Evolutionary conservation across 208 protist genomes (phyloP), one percentile per base, ranked within the genome.

Genomic region (Acanthamoeba triangularis): DNA sequence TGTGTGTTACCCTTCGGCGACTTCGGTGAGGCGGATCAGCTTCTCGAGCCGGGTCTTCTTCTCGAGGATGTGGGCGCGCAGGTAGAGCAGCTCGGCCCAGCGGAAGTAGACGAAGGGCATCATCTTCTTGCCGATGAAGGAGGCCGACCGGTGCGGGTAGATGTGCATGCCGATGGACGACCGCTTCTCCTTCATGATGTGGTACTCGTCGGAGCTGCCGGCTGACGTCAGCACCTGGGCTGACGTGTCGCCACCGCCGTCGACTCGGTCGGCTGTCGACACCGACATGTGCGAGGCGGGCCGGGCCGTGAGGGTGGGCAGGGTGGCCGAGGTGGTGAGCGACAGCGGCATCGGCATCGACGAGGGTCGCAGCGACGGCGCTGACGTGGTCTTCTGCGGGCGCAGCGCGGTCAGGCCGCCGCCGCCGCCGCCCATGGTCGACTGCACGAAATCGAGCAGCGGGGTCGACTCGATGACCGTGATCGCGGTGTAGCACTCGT

Each of bases 111-210:
- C 90, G 20, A 78, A 85, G 52, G 69, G 69, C 61, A 85, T 94
- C 90, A 69, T 94, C 90, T 93, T 93, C 87, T 93, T 93, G 52
- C 61, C 87, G 61, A 93, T 76, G 47, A 78, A 93, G 11, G 87
- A 93, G 44, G 87, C 87, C 44, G 87, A 93, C 59, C 87, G 56
- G 61, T 78, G 87, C 56, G 87, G 87, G 37, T 49, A 74, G 56
- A 93, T 87, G 78, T 87, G 78, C 78, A 87, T 87, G 47, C 78
- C 78, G 78, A 87, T 61, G 49, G 78, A 87, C 49, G 78, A 87
- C n/a, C 78, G 78, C 78, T 87, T 87, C 78, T 87, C 78, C 78
- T 87, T 87, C 49, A 87, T 87, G 72, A 80, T 80, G 72, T 80
- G n/a, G 72, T 80, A 80, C 30, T 80, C 41, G 72, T 80, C 72